A percentile compares a stretch with the other conserved stretches of the same genome.
Conservation (phyloP, 2,329 filamentous ascomycete genomes). For the Nothopassalora personata region DNA sequence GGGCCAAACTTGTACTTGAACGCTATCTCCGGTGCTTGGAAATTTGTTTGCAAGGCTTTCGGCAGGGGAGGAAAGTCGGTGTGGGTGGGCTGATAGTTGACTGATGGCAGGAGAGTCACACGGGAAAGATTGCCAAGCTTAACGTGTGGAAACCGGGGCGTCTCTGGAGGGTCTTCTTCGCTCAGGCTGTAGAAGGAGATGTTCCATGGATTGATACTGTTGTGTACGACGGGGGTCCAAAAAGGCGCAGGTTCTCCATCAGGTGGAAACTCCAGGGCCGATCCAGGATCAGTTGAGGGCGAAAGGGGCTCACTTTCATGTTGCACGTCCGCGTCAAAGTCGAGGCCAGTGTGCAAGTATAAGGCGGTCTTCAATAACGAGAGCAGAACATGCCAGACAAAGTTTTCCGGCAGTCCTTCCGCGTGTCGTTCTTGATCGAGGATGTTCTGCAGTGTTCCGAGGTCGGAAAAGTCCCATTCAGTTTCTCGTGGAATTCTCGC, state of each 20-base stretch:
- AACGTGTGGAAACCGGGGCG: not conserved
- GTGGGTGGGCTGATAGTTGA: not conserved
- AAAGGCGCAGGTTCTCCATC: not conserved
- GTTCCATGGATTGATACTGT: constrained; percentile 35
- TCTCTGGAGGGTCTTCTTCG: not conserved
- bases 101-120: constrained; percentile 1
- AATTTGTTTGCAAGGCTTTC: not conserved
- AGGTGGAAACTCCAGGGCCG: not conserved
- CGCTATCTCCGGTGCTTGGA: constrained; percentile 2
- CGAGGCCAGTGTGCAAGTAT: constrained; percentile 1
- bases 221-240: constrained; percentile 28
- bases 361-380: constrained; percentile 8
- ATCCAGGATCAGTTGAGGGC: not conserved
- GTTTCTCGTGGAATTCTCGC: not conserved
- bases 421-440: constrained; percentile 1
- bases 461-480: constrained; percentile 10
- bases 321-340: not conserved
- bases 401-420: constrained; percentile 9
- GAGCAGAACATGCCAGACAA: constrained; percentile 14
- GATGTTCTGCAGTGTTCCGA: constrained; percentile 1
- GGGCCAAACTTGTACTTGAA: not conserved
- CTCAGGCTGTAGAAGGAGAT: constrained; percentile 21
- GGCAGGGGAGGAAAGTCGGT: not conserved
- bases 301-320: not conserved
- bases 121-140: constrained; percentile 13